Base-by-base conservation (phyloP, 495 filamentous ascomycete genomes). In the Penicillium chermesinum region DNA sequence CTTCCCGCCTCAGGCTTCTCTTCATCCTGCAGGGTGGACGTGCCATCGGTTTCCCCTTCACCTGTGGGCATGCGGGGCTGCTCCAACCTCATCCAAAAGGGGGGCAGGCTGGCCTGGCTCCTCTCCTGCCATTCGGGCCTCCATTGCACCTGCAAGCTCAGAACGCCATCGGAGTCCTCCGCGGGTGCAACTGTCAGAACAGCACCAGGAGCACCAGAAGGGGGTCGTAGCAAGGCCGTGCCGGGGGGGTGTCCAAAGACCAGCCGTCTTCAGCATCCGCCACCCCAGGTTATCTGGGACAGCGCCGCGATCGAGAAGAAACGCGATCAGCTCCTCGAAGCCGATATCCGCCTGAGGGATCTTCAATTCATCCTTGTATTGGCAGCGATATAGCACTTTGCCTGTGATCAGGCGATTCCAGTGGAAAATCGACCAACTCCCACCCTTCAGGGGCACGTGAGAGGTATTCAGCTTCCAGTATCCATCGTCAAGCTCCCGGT, bases 181-280 rank as follows among this genome's bases (percentile, higher is more conserved):
- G 38, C 10, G 1, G 38, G 13, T 6, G 20, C 17, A 13, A 40
- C 7, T 9, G 38, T 40, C 16, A 40, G 38, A 19, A 13, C 38
- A 7, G 20, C 17, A 12, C 38, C 38, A 2, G 38, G 17, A 13
- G 8, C 20, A 3, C 38, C 38, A 12, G 15, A 3, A 18, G 38
- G 38, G 3, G 38, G 38, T 18, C 45, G 45, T 10, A 47, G 15
- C 14, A 47, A 10, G 2, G 20, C 35, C 17, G 45, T 47, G 8
- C 45, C 45, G 13, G 45, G n/a, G 45, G 13, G 45, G 45, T 33
- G 45, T 38, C 45, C 45, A 47, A 19, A 47, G 35, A n/a, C 45
- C 45, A 9, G 18, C 35, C 3, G 45, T 47, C 13, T 17, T 47
- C 20, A 47, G 27, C 17, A 47, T 32, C n/a, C 30, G 45, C 45